Percentiles rank a stretch among this genome's conserved stretches.
Evolutionary conservation across 768 basidiomycete species (phyloP).

Genomic region (Rickenella mellea): DNA sequence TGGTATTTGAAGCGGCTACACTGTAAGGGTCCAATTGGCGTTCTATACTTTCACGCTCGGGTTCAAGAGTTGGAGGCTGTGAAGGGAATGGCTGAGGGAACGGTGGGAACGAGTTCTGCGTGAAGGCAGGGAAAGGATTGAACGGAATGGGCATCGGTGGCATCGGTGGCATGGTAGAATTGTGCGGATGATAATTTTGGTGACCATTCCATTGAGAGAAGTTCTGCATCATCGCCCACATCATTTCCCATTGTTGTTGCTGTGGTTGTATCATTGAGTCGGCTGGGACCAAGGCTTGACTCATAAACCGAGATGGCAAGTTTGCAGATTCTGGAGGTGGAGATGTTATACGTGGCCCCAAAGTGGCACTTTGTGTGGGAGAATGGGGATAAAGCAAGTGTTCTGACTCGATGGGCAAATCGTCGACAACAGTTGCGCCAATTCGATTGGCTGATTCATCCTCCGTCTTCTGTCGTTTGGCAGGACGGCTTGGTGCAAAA

Average conservation of each 20-base stretch:
- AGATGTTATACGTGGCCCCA: too few species aligned
- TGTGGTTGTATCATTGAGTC: background rate
- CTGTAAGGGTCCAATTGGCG: background rate
- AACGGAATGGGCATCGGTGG: too few species aligned
- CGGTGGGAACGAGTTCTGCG: slow-evolving; percentile 10
- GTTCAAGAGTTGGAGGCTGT: background rate
- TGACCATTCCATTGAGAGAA: slow-evolving; percentile 15
- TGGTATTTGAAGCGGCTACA: slow-evolving; percentile 3
- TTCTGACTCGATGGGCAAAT: background rate
- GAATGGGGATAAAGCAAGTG: background rate
- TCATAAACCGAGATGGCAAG: too few species aligned
- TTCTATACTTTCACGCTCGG: background rate
- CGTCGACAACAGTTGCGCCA: background rate
- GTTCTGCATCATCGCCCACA: slow-evolving; percentile 6
- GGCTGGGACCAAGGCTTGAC: too few species aligned
- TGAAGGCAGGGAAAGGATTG: slow-evolving; percentile 12
- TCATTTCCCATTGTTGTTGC: slow-evolving; percentile 3
- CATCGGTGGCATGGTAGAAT: slow-evolving; percentile 3
- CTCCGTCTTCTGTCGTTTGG: background rate
- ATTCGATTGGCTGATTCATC: background rate
- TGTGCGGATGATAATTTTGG: slow-evolving; percentile 2
- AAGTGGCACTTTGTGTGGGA: slow-evolving; percentile 1
- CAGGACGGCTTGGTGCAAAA: background rate
- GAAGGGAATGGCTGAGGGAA: slow-evolving; percentile 12
- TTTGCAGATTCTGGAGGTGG: too few species aligned